These are phyloP conservation scores for Castanopsis chinensis DNA, from an alignment of 306 rosid genomes.

Conservation along the genomic window DNA sequence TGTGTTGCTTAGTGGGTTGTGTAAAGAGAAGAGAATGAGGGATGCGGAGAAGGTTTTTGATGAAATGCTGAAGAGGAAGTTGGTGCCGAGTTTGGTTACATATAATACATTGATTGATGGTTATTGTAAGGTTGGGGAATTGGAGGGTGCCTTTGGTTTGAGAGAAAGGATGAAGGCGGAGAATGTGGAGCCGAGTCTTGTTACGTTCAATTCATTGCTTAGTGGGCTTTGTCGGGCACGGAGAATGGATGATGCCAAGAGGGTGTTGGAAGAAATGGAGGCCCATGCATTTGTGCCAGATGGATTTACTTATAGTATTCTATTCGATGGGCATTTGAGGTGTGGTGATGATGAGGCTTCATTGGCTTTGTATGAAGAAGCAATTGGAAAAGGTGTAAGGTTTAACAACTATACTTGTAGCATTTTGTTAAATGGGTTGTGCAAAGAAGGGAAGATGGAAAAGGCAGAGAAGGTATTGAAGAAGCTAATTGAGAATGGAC, in stretches of 20 bases:
- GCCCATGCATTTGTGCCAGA: conserved; percentile 42
- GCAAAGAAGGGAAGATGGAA: conserved; percentile 60
- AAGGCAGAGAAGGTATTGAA: conserved; percentile 58
- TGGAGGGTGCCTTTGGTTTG: conserved; percentile 58
- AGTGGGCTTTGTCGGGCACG: conserved; percentile 51
- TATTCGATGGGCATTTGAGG: conserved; percentile 49
- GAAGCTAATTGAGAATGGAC: conserved; percentile 44
- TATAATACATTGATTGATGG: conserved; percentile 69
- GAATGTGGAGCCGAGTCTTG: conserved; percentile 43
- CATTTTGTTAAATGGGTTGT: conserved; percentile 56
- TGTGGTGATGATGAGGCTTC: conserved; percentile 34
- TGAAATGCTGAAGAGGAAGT: conserved; percentile 45
- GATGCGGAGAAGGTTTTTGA: conserved; percentile 68
- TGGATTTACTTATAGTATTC: conserved; percentile 45
- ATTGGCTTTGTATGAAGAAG: conserved; percentile 31
- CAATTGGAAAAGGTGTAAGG: conserved; percentile 26
- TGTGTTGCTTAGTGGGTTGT: conserved; percentile 48
- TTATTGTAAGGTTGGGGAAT: conserved; percentile 58
- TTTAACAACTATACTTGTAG: conserved; percentile 45
- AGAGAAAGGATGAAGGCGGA: conserved; percentile 55
- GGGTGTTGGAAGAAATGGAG: conserved; percentile 63
- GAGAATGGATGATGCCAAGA: conserved; percentile 52
- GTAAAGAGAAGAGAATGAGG: conserved; percentile 42
- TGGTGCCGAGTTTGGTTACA: conserved; percentile 49
- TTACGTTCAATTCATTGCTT: conserved; percentile 70